phyloP scores from a whole-genome alignment of 495 filamentous ascomycete genomes.

The Hypomontagnella monticulosa region DNA sequence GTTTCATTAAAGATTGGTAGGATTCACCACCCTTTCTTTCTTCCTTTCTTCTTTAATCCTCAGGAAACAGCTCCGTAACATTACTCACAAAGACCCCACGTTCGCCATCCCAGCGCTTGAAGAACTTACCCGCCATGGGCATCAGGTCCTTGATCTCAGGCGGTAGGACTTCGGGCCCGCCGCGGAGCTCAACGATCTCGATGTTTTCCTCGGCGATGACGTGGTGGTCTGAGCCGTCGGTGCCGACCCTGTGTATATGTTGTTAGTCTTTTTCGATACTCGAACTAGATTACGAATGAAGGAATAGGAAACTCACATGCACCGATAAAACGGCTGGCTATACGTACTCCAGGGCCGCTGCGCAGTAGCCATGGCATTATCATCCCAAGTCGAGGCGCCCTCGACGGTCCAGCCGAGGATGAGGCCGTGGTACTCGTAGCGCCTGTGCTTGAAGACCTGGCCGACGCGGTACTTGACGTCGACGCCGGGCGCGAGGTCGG shows the following conservation, averaged over 20 bases:
- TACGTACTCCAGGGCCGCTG: constrained; percentile 32
- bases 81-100: constrained; percentile 82
- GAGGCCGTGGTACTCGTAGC: constrained; percentile 81
- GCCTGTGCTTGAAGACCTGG: constrained; percentile 82
- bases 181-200: constrained; percentile 63
- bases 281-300: constrained; percentile 6
- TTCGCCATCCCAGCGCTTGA: constrained; percentile 84
- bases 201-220: constrained; percentile 93
- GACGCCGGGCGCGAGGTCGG: constrained; percentile 41
- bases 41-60: constrained; percentile 67
- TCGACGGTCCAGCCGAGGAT: constrained; percentile 86
- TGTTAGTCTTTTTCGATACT: too few species aligned
- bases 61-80: constrained; percentile 83
- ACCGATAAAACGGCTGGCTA: constrained; percentile 47
- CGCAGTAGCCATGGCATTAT: constrained; percentile 18
- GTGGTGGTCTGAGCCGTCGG: constrained; percentile 64
- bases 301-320: constrained; percentile 46
- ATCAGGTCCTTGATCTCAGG: constrained; percentile 60
- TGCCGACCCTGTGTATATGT: constrained; percentile 66
- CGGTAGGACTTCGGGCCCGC: constrained; percentile 48
- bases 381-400: constrained; percentile 44
- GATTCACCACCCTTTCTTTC: too few species aligned
- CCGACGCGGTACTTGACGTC: constrained; percentile 72
- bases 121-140: constrained; percentile 81
- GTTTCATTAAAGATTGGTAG: too few species aligned